A percentile compares a stretch with the other conserved stretches of the same genome.
Conservation (phyloP, 1,284 basidiomycete genomes). For the Amylostereum areolatum region DNA sequence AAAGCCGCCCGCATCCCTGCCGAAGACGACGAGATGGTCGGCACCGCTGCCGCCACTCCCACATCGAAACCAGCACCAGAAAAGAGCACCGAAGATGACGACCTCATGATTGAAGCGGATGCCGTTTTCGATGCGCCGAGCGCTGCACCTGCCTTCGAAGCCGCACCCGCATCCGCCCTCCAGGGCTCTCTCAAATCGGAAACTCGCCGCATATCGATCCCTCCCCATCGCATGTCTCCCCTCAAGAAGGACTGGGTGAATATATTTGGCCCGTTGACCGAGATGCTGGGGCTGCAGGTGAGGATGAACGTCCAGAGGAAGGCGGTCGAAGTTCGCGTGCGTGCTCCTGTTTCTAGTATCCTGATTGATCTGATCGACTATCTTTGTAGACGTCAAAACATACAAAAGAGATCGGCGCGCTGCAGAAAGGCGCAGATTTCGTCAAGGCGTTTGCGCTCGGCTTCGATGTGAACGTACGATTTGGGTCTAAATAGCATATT, state of each 20-base stretch:
- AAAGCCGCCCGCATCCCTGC: conserved; percentile 33
- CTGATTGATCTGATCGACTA: neutral
- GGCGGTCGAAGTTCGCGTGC: conserved; percentile 88
- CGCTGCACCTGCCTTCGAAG: conserved; percentile 56
- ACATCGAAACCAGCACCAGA: conserved; percentile 10
- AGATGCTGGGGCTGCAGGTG: conserved; percentile 91
- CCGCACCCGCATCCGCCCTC: conserved; percentile 53
- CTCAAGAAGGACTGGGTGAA: conserved; percentile 97
- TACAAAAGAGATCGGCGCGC: conserved; percentile 84
- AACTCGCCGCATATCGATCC: conserved; percentile 81
- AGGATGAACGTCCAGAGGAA: conserved; percentile 91
- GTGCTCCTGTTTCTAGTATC: conserved; percentile 23
- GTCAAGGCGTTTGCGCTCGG: conserved; percentile 93
- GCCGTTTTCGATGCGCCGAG: conserved; percentile 32
- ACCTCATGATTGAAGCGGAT: conserved; percentile 57
- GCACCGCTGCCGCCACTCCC: conserved; percentile 10
- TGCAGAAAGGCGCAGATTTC: conserved; percentile 99
- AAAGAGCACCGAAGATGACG: conserved; percentile 30
- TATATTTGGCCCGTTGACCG: conserved; percentile 93
- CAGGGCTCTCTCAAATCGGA: conserved; percentile 66
- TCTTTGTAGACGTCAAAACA: conserved; percentile 81
- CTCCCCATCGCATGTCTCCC: conserved; percentile 96
- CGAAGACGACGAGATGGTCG: conserved; percentile 33
- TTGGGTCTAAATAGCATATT: neutral
- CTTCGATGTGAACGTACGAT: conserved; percentile 84